phyloP scores from a whole-genome alignment of 164 flowering plant species.

The Aristolochia fimbriata region DNA sequence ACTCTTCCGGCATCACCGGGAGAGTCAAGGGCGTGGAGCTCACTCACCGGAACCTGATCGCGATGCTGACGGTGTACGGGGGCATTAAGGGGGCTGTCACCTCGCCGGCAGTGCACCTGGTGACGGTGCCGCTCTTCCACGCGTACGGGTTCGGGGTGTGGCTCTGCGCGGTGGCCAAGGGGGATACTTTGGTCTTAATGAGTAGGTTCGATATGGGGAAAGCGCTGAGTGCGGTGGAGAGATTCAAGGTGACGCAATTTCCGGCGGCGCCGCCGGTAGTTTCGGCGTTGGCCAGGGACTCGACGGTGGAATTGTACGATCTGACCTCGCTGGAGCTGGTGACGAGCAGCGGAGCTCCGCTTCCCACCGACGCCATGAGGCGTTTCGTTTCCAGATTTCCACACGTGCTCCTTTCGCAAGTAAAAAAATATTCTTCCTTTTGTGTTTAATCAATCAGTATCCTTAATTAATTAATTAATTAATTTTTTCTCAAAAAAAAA shows the following conservation, averaged over 20 bases:
- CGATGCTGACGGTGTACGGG: slow-evolving; percentile 24
- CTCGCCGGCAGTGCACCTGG: slow-evolving; percentile 24
- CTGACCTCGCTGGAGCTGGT: slow-evolving; percentile 60
- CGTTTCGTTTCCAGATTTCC: slow-evolving; percentile 57
- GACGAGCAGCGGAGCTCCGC: slow-evolving; percentile 77
- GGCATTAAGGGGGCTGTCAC: neutral
- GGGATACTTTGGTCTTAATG: slow-evolving; percentile 46
- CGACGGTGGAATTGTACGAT: slow-evolving; percentile 50
- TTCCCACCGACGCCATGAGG: slow-evolving; percentile 90
- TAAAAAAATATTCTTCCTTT: slow-evolving; percentile 8
- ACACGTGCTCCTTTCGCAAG: slow-evolving; percentile 84
- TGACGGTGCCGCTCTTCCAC: slow-evolving; percentile 64
- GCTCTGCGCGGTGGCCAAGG: slow-evolving; percentile 34
- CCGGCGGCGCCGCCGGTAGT: slow-evolving; percentile 90
- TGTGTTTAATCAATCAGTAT: too few relatives aligned
- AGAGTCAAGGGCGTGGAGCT: slow-evolving; percentile 57
- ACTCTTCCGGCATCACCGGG: slow-evolving; percentile 64
- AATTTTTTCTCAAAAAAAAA: too few relatives aligned
- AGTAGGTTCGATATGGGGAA: slow-evolving; percentile 53
- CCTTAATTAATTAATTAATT: too few relatives aligned
- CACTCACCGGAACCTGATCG: slow-evolving; percentile 64
- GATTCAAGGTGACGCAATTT: slow-evolving; percentile 56
- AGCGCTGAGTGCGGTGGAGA: slow-evolving; percentile 52
- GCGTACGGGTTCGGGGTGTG: slow-evolving; percentile 64
- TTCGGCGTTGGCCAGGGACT: slow-evolving; percentile 57